Conservation (phyloP, 2,329 filamentous ascomycete genomes). For the Escovopsis sp. region DNA sequence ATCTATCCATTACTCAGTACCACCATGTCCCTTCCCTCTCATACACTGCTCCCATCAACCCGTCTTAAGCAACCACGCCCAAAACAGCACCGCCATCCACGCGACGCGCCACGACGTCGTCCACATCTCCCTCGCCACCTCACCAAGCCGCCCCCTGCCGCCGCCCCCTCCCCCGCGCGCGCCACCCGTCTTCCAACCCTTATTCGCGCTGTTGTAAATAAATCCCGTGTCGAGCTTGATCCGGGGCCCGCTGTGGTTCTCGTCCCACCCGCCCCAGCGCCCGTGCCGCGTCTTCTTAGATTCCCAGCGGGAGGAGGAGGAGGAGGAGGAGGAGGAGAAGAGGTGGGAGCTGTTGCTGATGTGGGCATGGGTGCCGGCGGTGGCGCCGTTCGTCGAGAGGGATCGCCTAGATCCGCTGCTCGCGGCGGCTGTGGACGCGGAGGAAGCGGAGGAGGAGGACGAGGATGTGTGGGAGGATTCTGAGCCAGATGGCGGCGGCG, state of each 20-base stretch:
- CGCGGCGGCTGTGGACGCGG: slow-evolving; percentile 8
- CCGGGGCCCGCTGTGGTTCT: slow-evolving; percentile 25
- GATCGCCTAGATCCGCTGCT: neutral
- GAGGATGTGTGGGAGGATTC: too few relatives aligned
- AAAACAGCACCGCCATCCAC: slow-evolving; percentile 48
- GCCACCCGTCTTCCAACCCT: slow-evolving; percentile 16
- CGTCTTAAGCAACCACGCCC: slow-evolving; percentile 49
- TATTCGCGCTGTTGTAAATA: slow-evolving; percentile 27
- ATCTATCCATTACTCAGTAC: neutral
- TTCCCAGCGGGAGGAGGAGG: slow-evolving; percentile 9
- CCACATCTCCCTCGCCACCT: slow-evolving; percentile 45
- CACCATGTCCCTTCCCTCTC: too few relatives aligned
- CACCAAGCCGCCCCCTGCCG: slow-evolving; percentile 20
- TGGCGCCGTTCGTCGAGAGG: neutral
- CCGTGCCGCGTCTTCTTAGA: slow-evolving; percentile 13
- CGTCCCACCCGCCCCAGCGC: slow-evolving; percentile 28
- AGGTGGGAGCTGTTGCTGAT: too few relatives aligned
- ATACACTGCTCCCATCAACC: too few relatives aligned
- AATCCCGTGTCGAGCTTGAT: slow-evolving; percentile 38
- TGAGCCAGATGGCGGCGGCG: slow-evolving; percentile 8
- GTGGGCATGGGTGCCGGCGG: too few relatives aligned
- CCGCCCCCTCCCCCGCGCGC: slow-evolving; percentile 8
- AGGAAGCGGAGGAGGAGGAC: slow-evolving; percentile 6
- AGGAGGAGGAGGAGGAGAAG: too few relatives aligned
- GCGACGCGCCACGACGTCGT: slow-evolving; percentile 45